A percentile compares a stretch with the other conserved stretches of the same genome.
These are phyloP conservation scores for Arxiozyma slooffiae DNA, from an alignment of 1,139 yeast genomes.

Conservation along the genomic window DNA sequence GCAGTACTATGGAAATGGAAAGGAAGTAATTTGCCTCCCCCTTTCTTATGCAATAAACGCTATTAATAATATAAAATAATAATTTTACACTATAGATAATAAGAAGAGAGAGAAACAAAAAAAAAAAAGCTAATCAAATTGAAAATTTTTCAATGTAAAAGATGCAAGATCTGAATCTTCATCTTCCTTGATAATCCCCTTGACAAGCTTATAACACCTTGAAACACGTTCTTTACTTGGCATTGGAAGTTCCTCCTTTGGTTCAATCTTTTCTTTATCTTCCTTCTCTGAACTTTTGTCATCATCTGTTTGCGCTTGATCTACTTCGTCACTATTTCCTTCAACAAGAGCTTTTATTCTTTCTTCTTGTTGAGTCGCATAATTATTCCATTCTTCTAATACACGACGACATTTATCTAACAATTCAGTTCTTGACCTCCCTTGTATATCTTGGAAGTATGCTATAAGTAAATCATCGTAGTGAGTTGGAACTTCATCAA, in stretches of 20 bases:
- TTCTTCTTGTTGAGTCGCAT: constrained; percentile 24
- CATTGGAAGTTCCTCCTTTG: constrained; percentile 8
- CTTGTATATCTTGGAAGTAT: constrained; percentile 64
- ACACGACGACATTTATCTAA: constrained; percentile 35
- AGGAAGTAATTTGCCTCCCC: too few relatives aligned
- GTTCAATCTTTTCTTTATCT: constrained; percentile 7
- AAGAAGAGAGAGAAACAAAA: too few relatives aligned
- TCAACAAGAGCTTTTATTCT: constrained; percentile 20
- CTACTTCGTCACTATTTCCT: constrained; percentile 12
- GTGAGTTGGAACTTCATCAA: constrained; percentile 48
- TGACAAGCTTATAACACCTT: constrained; percentile 15
- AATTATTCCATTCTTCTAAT: constrained; percentile 27
- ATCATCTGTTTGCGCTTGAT: constrained; percentile 13
- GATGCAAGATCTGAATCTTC: constrained; percentile 3
- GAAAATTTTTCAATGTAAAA: constrained; percentile 10
- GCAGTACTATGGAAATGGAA: too few relatives aligned
- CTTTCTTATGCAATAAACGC: too few relatives aligned
- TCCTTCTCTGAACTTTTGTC: constrained; percentile 7
- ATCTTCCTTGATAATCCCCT: constrained; percentile 9
- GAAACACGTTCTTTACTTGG: constrained; percentile 17
- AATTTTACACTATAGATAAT: too few relatives aligned
- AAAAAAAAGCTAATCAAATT: neutral
- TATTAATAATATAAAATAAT: too few relatives aligned
- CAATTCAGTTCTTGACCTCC: constrained; percentile 53
- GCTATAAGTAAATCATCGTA: constrained; percentile 37